Evolutionary conservation across 2,329 filamentous ascomycete genomes (phyloP), one percentile per base, ranked within the genome.

Genomic region (Triangularia verruculosa): DNA sequence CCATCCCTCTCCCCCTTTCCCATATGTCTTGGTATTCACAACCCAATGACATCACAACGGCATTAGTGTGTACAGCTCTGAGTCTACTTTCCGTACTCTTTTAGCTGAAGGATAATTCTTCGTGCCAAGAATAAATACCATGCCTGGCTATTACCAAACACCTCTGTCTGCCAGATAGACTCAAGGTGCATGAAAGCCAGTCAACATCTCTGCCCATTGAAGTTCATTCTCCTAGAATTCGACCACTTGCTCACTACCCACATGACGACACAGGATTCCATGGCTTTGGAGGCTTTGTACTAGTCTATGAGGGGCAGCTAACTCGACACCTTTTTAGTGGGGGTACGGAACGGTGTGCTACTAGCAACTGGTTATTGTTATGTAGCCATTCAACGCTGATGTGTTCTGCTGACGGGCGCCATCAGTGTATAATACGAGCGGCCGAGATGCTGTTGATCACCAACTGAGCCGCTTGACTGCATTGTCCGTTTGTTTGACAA

Each of bases 31-130:
- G 59, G 59, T 54, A 39, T 25, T 53, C 39, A 51, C 22, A 43
- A 47, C n/a, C 53, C 27, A 34, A 61, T 58, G 30, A 22, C 20
- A 65, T 59, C 65, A 80, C 22, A 24, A 54, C 74, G 82, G 82
- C 82, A 84, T 84, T 76, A 78, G 82, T 85, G 82, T 85, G 82
- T 85, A 84, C 82, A 83, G 80, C 82, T 80, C 74, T 77, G 81
- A 79, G 80, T 79, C 77, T 25, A 74, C 66, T 71, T 74, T 64
- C 74, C 72, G 76, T 82, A 80, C 82, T 80, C 79, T 73, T 75
- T 78, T 81, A 24, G 82, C 79, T 83, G 82, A 84, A 84, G 82
- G 82, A 84, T 77, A 75, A 75, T 78, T 77, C 69, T 77, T 78
- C 82, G 82, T 84, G 82, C 82, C 82, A 78, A 85, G 78, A 84